Base-by-base conservation (phyloP, 805 yeast species). In the Candida krabiensis region DNA sequence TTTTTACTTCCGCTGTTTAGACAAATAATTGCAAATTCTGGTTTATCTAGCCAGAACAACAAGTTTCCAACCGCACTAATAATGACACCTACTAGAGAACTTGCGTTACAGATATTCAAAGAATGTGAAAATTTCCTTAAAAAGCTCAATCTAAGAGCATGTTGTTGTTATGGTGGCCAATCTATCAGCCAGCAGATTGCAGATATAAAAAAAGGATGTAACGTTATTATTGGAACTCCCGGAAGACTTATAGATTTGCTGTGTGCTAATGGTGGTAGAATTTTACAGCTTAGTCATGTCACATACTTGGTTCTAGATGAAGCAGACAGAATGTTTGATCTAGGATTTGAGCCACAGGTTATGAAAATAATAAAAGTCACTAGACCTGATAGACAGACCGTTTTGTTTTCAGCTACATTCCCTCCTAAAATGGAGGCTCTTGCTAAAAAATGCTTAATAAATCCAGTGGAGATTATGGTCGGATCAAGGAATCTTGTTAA, bases 321-420 rank as follows among this genome's bases (percentile, higher is more conserved):
- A 57, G 97, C 98, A 1, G 99, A 93, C 61, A 66, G 99, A 46
- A 81, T 93, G 85, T 91, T 91, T 65, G 99, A 93, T 60, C 69
- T 93, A 75, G 99, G 99, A 1, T 93, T 93, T 63, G 98, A 88
- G 52, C 98, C 99, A 0, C 99, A 93, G 56, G 88, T 93, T 4
- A 79, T 76, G 49, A 86, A 87, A 52, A 83, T 93, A 16, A 70
- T 89, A 56, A 70, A 75, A 12, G 83, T 84, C 25, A 71, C 87
- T 2, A 70, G 97, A 33, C 93, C 93, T 0, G 96, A 90, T 56
- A 70, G 84, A 33, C 98, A 91, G 55, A 85, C 93, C 13, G 91
- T 90, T 3, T 63, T 93, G 18, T 93, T 91, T 57, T 88, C 96
- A 9, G 99, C 99, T 0, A 93, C 99, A 0, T 89, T 93, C 50